Evolutionary conservation across 768 basidiomycete species (phyloP).

Genomic region (Exidia glandulosa): DNA sequence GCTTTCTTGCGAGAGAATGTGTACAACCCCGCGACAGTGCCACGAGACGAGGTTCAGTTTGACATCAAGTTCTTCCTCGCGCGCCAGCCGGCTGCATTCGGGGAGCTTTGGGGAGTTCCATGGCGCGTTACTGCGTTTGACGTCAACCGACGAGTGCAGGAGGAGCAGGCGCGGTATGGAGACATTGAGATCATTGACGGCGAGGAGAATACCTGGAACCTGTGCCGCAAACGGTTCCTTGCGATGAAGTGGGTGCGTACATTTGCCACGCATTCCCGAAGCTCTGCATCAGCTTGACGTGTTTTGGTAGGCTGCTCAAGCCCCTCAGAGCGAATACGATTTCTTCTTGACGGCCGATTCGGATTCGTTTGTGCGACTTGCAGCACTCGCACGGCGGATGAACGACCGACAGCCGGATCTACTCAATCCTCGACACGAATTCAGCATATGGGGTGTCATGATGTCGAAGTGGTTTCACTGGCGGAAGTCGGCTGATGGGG

Average conservation of each 20-base stretch:
- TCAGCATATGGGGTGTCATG: background rate
- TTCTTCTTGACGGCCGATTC: background rate
- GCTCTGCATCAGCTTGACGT: background rate
- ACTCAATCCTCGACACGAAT: background rate
- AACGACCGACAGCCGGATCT: background rate
- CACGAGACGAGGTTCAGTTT: background rate
- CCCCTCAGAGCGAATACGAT: background rate
- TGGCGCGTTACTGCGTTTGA: background rate
- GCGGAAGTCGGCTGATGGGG: background rate
- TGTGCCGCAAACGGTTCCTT: background rate
- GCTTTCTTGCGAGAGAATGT: background rate
- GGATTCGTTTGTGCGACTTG: background rate
- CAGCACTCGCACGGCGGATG: background rate
- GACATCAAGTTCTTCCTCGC: background rate
- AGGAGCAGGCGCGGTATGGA: background rate
- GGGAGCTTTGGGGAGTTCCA: too few relatives aligned
- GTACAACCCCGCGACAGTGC: background rate
- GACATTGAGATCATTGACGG: background rate
- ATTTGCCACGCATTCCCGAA: too few relatives aligned
- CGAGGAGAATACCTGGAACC: background rate
- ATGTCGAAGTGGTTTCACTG: background rate
- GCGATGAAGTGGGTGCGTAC: background rate
- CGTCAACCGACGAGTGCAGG: background rate
- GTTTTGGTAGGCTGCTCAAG: background rate
- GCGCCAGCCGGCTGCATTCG: background rate